phyloP scores from a whole-genome alignment of 2,329 filamentous ascomycete genomes.

The Mollisia scopiformis region DNA sequence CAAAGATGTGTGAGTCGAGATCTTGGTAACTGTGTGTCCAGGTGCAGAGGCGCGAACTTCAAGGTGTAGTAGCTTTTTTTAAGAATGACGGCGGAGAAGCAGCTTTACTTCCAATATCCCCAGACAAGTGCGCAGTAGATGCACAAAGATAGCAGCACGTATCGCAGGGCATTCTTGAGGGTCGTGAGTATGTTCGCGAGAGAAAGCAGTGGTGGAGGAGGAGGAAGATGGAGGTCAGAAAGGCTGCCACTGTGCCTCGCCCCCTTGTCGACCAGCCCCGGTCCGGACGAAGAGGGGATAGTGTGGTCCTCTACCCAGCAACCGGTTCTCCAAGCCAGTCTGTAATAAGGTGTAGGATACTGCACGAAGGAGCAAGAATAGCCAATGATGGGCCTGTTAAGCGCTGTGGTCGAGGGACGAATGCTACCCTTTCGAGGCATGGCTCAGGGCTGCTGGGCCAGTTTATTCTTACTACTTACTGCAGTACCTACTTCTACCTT shows the following conservation, averaged over 20 bases:
- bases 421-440: background rate
- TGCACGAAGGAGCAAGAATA: slow-evolving; percentile 11
- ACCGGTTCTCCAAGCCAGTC: slow-evolving; percentile 8
- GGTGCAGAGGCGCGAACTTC: slow-evolving; percentile 17
- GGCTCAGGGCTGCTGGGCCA: background rate
- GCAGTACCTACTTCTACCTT: too few species aligned
- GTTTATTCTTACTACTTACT: too few species aligned
- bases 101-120: slow-evolving; percentile 27
- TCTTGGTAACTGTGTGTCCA: slow-evolving; percentile 27
- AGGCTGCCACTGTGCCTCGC: slow-evolving; percentile 15
- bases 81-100: slow-evolving; percentile 21
- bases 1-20: slow-evolving; percentile 22
- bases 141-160: slow-evolving; percentile 37
- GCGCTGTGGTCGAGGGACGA: background rate
- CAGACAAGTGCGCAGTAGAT: slow-evolving; percentile 31
- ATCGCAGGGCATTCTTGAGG: slow-evolving; percentile 37
- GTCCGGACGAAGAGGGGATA: slow-evolving; percentile 2
- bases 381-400: background rate
- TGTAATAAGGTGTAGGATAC: slow-evolving; percentile 9
- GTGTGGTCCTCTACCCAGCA: slow-evolving; percentile 9
- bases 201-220: slow-evolving; percentile 17
- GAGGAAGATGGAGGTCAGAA: slow-evolving; percentile 15
- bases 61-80: slow-evolving; percentile 24
- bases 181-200: slow-evolving; percentile 27
- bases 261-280: slow-evolving; percentile 9